These are phyloP conservation scores for Pseudopithomyces maydicus DNA, from an alignment of 2,329 filamentous ascomycete genomes.

Conservation along the genomic window DNA sequence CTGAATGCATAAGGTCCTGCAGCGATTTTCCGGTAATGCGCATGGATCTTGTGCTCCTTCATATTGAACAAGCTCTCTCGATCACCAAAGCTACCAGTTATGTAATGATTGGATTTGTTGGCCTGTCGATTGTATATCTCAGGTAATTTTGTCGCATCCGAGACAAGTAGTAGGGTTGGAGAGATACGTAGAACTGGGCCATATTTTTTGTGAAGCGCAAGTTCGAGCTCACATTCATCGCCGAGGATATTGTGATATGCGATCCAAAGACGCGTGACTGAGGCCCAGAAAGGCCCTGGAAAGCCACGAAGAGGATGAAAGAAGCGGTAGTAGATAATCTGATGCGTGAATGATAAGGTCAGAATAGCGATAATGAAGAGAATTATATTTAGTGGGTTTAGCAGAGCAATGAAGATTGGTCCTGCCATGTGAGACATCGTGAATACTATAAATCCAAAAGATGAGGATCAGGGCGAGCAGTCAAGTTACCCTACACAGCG, in stretches of 20 bases:
- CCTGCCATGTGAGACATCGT: not conserved
- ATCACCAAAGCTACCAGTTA: constrained; percentile 62
- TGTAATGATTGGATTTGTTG: constrained; percentile 64
- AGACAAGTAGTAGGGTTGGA: constrained; percentile 59
- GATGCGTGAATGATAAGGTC: not conserved
- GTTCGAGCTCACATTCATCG: constrained; percentile 51
- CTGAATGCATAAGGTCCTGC: constrained; percentile 61
- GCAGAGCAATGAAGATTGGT: not conserved
- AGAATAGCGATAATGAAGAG: not conserved
- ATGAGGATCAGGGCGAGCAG: not conserved
- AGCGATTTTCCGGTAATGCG: constrained; percentile 59
- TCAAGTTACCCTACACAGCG: not conserved
- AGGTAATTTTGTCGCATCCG: constrained; percentile 61
- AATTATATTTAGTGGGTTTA: not conserved
- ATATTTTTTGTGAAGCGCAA: constrained; percentile 54
- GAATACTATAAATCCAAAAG: not conserved
- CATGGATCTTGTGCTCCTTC: constrained; percentile 57
- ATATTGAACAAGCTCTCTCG: constrained; percentile 64
- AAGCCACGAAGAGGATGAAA: constrained; percentile 60
- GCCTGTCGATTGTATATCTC: constrained; percentile 61
- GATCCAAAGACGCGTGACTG: constrained; percentile 59
- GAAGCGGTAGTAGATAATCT: constrained; percentile 49
- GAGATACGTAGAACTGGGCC: constrained; percentile 36
- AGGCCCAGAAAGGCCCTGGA: constrained; percentile 61
- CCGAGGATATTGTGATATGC: constrained; percentile 57